Percentiles rank a stretch among this genome's conserved stretches.
Evolutionary conservation across 2,329 filamentous ascomycete species (phyloP).

Genomic region (Trichophyton rubrum): DNA sequence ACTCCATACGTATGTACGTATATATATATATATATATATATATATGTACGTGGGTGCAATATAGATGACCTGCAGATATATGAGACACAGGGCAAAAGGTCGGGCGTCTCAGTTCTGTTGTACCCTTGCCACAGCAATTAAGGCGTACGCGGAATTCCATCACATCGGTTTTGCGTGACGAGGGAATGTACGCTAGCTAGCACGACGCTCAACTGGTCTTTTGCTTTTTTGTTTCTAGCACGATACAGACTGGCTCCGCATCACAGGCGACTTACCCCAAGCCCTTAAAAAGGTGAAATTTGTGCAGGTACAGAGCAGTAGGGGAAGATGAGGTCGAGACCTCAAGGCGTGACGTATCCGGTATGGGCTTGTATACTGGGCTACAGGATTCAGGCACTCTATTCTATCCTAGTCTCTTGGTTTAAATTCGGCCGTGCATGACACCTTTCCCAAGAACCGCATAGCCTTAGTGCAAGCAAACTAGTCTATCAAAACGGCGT

Average conservation of each 20-base stretch:
- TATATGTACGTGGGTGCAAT: not conserved
- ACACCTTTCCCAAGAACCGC: not conserved
- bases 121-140: not conserved
- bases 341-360: not conserved
- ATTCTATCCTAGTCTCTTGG: not conserved
- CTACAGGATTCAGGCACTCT: not conserved
- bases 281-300: not conserved
- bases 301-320: not conserved
- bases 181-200: not conserved
- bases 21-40: not conserved
- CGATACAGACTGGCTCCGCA: not conserved
- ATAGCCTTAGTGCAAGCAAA: not conserved
- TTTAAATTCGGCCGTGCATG: not conserved
- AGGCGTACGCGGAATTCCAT: not conserved
- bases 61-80: not conserved
- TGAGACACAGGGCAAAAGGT: not conserved
- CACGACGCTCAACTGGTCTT: not conserved
- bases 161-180: slow-evolving; percentile 2
- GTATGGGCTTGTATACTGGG: not conserved
- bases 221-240: not conserved
- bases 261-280: not conserved
- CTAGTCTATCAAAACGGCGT: slow-evolving; percentile 1
- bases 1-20: not conserved
- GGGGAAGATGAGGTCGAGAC: not conserved
- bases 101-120: not conserved